Base-by-base conservation (phyloP, 2,329 filamentous ascomycete genomes). In the Pyricularia pennisetigena region DNA sequence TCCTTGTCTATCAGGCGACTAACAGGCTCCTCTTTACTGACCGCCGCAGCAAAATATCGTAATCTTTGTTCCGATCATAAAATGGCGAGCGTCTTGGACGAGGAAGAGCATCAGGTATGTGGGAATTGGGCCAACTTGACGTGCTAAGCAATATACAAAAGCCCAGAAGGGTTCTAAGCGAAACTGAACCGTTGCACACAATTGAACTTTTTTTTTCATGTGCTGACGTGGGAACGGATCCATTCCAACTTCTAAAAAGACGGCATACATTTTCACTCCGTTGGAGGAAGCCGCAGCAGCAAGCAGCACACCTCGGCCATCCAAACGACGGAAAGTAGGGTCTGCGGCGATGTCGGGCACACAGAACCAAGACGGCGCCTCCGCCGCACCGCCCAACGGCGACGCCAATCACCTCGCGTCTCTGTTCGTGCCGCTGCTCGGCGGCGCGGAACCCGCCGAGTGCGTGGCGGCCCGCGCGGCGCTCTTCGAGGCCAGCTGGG, bases 401-500 rank as follows among this genome's bases (percentile, higher is more conserved):
- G 57, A 26, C 9, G n/a, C n/a, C 20, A n/a, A 61, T 12, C 57
- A 67, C 57, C 7, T 66, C 62, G 70, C 66, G 35, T 59, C 35
- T 70, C 70, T 73, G 2, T 90, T 87, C 69, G 80, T 82, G 24
- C 78, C 82, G 8, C 79, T 90, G 23, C 77, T 90, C 8, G 80
- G 82, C 69, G 86, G 86, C 3, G 74, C 77, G 0, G 88, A 90
- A 76, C 78, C 75, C 63, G 72, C 79, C 2, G 79, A 80, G 35
- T 82, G 80, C 68, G 81, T 85, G 26, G 75, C 75, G 8, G 77
- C 87, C 67, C 83, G 92, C 26, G 82, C 88, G 74, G 77, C 81
- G 64, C 79, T 86, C 3, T 94, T 88, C 76, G 79, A 86, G 66
- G 77, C 82, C 67, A 80, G 86, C 66, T 95, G 92, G 92, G 77